These are phyloP conservation scores for Micractinium conductrix DNA, from an alignment of 139 green algal species.

Conservation along the genomic window DNA sequence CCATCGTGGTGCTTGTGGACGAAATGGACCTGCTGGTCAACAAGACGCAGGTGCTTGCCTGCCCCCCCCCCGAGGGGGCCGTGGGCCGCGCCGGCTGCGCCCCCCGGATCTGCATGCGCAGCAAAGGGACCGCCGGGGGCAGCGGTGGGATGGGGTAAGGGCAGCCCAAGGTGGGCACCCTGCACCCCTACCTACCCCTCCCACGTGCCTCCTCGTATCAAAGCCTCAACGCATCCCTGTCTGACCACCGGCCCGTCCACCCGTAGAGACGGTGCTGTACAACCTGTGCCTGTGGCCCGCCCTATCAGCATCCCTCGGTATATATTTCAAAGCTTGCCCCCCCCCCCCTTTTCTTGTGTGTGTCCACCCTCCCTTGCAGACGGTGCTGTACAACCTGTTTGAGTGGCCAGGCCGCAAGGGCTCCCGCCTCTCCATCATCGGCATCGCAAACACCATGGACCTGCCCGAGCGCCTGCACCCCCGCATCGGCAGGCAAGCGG, in stretches of 20 bases:
- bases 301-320: not conserved
- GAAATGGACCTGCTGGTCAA: slow-evolving; percentile 98
- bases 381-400: slow-evolving; percentile 99
- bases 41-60: slow-evolving; percentile 68
- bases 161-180: too few species aligned
- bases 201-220: too few species aligned
- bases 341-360: not conserved
- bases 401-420: slow-evolving; percentile 85
- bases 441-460: slow-evolving; percentile 99
- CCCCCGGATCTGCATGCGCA: too few species aligned
- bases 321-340: not conserved
- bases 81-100: too few species aligned
- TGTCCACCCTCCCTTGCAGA: slow-evolving; percentile 47
- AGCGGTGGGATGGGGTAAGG: too few species aligned
- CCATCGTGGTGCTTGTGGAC: slow-evolving; percentile 89
- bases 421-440: slow-evolving; percentile 84
- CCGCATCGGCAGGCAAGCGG: slow-evolving; percentile 75
- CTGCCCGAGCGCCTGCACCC: slow-evolving; percentile 94
- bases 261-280: not conserved
- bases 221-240: too few species aligned
- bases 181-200: too few species aligned
- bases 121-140: too few species aligned
- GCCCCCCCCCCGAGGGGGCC: too few species aligned
- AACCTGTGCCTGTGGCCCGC: not conserved
- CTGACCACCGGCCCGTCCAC: not conserved